phyloP scores from a whole-genome alignment of 1,284 basidiomycete species.

The Farysia itapuensis region DNA sequence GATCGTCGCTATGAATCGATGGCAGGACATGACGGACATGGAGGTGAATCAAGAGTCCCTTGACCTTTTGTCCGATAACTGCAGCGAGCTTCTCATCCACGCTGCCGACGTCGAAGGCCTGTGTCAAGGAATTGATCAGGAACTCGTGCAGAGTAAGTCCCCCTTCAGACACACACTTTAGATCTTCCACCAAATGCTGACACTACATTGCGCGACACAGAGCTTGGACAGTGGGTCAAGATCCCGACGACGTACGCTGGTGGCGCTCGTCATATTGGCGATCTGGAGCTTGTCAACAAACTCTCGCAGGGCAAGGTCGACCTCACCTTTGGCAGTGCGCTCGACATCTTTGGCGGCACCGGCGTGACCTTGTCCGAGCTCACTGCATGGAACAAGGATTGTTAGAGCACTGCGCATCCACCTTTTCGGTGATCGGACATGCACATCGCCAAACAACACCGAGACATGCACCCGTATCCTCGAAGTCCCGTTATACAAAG shows the following conservation, averaged over 20 bases:
- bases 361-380: conserved; percentile 74
- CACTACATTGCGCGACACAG: conserved; percentile 62
- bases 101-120: conserved; percentile 97
- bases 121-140: conserved; percentile 92
- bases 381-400: conserved; percentile 62
- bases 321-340: conserved; percentile 85
- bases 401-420: too few species aligned
- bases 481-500: too few species aligned
- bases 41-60: conserved; percentile 67
- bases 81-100: conserved; percentile 90
- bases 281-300: conserved; percentile 78
- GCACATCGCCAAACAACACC: too few species aligned
- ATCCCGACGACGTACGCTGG: conserved; percentile 97
- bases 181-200: not conserved
- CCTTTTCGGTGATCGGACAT: too few species aligned
- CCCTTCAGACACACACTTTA: not conserved
- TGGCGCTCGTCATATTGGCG: conserved; percentile 85
- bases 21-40: conserved; percentile 95
- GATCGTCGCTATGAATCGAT: conserved; percentile 98
- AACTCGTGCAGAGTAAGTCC: conserved; percentile 75
- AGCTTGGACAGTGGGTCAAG: conserved; percentile 83
- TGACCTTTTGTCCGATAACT: conserved; percentile 28
- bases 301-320: conserved; percentile 86
- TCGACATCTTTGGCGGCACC: conserved; percentile 80
- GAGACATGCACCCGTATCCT: too few species aligned